phyloP scores from a whole-genome alignment of 225 moss, liverwort and hornwort genomes.

The Thuidium tamariscinum region DNA sequence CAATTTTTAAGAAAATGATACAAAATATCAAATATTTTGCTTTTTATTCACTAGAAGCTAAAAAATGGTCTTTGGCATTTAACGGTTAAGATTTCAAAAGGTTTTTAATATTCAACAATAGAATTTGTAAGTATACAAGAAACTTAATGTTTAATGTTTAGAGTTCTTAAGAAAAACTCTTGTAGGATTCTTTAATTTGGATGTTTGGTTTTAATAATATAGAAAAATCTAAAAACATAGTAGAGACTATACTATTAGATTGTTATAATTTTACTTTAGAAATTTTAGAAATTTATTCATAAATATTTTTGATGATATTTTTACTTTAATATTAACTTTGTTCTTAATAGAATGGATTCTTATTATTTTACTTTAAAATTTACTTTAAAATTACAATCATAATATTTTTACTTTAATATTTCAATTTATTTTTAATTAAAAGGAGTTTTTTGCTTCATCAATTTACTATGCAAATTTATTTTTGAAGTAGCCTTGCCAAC shows the following conservation, averaged over 20 bases:
- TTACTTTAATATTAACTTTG: neutral
- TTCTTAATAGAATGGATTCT: neutral
- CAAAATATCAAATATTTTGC: no score
- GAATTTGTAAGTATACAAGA: neutral
- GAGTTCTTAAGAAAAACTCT: no score
- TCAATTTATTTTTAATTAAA: no score
- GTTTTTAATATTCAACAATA: neutral
- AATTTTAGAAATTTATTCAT: neutral
- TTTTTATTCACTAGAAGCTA: no score
- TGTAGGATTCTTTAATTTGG: neutral
- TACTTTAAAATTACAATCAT: no score
- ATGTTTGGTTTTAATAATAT: neutral
- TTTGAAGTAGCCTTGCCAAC: neutral
- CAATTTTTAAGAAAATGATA: no score
- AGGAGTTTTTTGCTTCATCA: accelerated
- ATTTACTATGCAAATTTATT: no score
- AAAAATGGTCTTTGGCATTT: no score
- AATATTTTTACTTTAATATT: no score
- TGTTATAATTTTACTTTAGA: neutral
- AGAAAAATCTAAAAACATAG: neutral
- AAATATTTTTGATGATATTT: neutral
- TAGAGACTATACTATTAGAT: neutral
- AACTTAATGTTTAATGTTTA: neutral
- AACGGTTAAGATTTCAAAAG: neutral
- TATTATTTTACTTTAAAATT: no score